These are phyloP conservation scores for Epicoccum sorghinum DNA, from an alignment of 2,329 filamentous ascomycete species.

Conservation along the genomic window DNA sequence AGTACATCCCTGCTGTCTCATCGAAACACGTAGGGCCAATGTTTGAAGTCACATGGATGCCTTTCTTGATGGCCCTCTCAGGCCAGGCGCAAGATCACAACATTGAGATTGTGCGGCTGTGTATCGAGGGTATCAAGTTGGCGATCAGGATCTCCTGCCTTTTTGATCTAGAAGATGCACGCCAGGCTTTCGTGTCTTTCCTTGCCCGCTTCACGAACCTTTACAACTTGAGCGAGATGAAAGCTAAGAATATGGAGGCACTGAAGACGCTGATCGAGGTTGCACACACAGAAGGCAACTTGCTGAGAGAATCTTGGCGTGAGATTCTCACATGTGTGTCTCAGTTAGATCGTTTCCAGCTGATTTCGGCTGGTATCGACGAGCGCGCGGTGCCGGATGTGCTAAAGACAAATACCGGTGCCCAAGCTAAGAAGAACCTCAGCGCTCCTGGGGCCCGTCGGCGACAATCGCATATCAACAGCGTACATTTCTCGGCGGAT, in stretches of 20 bases:
- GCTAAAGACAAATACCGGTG: conserved; percentile 71
- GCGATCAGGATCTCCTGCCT: conserved; percentile 91
- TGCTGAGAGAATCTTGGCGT: conserved; percentile 89
- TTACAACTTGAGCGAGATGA: conserved; percentile 93
- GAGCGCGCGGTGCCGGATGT: conserved; percentile 93
- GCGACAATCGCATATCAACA: conserved; percentile 54
- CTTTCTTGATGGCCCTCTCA: conserved; percentile 92
- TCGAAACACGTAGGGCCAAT: conserved; percentile 96
- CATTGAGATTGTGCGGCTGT: conserved; percentile 86
- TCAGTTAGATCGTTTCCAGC: conserved; percentile 91
- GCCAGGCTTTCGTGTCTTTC: conserved; percentile 92
- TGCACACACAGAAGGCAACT: conserved; percentile 89
- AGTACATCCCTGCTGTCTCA: conserved; percentile 90
- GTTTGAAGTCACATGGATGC: conserved; percentile 99
- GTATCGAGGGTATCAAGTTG: conserved; percentile 93
- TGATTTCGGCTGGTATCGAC: conserved; percentile 93
- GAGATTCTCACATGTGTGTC: conserved; percentile 95
- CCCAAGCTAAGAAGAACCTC: conserved; percentile 69
- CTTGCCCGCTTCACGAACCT: conserved; percentile 93
- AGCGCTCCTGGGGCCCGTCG: conserved; percentile 63
- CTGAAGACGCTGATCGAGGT: conserved; percentile 90
- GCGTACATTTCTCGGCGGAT: conserved; percentile 67
- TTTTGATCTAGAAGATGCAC: conserved; percentile 90
- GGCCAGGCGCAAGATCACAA: conserved; percentile 95
- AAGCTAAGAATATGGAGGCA: conserved; percentile 94